Evolutionary conservation across 169 alveolate species (phyloP).

Genomic region (Plasmodium malariae): DNA sequence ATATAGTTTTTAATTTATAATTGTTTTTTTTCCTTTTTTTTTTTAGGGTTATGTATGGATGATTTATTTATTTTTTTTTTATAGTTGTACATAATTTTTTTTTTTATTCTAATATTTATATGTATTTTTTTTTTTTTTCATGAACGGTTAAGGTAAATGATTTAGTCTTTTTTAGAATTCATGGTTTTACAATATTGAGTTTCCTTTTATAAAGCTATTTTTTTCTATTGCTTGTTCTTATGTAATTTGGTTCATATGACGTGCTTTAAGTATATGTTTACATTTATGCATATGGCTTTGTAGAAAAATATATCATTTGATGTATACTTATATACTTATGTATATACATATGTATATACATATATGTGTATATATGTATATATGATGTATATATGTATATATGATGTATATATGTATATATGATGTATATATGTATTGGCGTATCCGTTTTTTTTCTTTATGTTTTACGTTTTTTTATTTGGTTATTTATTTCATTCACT

Average conservation of each 20-base stretch:
- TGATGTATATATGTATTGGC: conserved; percentile 6
- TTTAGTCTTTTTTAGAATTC: conserved; percentile 28
- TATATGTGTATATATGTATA: background rate
- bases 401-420: background rate
- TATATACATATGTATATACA: background rate
- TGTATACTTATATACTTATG: background rate
- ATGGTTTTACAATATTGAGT: background rate
- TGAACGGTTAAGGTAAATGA: conserved; percentile 42
- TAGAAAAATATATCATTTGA: background rate
- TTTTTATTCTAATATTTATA: conserved; percentile 1
- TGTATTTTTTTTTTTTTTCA: conserved; percentile 40
- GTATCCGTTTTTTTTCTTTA: background rate
- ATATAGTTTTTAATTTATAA: no score
- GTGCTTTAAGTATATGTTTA: background rate
- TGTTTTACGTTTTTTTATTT: background rate
- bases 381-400: background rate
- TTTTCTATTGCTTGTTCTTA: conserved; percentile 23
- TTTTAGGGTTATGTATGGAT: conserved; percentile 5
- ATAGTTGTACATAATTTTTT: conserved; percentile 33
- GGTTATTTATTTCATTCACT: background rate
- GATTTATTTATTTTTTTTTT: conserved; percentile 15
- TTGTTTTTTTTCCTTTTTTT: conserved; percentile 14
- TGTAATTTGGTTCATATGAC: background rate
- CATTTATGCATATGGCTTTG: background rate
- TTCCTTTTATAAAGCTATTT: conserved; percentile 15